A percentile compares a stretch with the other conserved stretches of the same genome.
Conservation (phyloP, 257 asterid species). For the Plantago ovata region DNA sequence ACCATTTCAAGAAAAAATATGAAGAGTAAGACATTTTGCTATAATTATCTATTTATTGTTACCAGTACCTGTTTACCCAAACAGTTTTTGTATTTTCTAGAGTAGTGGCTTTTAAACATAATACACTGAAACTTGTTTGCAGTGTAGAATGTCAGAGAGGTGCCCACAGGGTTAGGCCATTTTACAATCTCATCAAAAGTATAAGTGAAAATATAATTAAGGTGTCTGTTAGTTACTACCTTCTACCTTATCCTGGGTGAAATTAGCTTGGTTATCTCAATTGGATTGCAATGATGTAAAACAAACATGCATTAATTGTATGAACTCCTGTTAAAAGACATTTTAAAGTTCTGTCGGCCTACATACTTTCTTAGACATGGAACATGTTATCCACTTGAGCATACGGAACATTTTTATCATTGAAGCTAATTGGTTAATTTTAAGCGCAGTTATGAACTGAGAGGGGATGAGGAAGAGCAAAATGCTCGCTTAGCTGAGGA, state of each 20-base stretch:
- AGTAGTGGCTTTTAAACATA: background rate
- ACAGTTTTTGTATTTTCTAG: too few species aligned
- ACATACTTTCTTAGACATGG: background rate
- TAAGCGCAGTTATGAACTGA: slow-evolving; percentile 35
- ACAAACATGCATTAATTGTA: background rate
- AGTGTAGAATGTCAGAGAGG: background rate
- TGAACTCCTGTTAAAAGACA: slow-evolving; percentile 2
- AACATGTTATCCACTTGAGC: background rate
- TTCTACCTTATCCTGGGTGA: too few species aligned
- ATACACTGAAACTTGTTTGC: background rate
- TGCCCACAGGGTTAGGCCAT: too few species aligned
- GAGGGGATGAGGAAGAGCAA: slow-evolving; percentile 79
- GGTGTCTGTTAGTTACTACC: too few species aligned
- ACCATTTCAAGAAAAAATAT: slow-evolving; percentile 90
- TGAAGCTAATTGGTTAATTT: slow-evolving; percentile 6
- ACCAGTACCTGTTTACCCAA: background rate
- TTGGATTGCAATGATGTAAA: too few species aligned
- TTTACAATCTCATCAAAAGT: too few species aligned
- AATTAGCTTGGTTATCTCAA: too few species aligned
- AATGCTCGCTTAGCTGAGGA: slow-evolving; percentile 82
- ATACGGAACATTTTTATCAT: slow-evolving; percentile 2
- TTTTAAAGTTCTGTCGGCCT: background rate
- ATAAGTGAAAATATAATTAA: too few species aligned
- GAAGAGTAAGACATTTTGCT: slow-evolving; percentile 66
- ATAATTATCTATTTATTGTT: slow-evolving; percentile 1